phyloP scores from a whole-genome alignment of 176 grass and related monocot genomes.

The Cenchrus americanus region DNA sequence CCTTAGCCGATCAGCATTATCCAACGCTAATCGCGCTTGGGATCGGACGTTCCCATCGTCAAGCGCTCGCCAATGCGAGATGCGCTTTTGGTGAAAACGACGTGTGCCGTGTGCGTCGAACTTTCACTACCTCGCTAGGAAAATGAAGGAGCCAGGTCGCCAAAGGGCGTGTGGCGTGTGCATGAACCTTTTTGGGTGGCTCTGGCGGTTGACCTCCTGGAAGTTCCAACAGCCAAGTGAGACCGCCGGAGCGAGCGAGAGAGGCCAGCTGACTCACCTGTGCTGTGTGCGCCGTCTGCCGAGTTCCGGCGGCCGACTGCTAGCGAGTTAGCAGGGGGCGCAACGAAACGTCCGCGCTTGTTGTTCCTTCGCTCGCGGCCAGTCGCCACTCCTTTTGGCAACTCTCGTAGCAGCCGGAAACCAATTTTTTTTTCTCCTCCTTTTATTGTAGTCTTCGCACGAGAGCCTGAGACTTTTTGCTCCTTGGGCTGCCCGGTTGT shows the following conservation, averaged over 20 bases:
- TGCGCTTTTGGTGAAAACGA: conserved; percentile 3
- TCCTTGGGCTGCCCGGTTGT: no score
- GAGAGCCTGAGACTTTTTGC: no score
- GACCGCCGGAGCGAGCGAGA: conserved; percentile 10
- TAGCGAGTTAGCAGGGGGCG: background rate
- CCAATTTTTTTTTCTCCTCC: no score
- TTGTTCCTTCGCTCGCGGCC: conserved; percentile 26
- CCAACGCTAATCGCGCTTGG: background rate
- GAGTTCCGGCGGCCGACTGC: background rate
- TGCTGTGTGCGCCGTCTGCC: conserved; percentile 1
- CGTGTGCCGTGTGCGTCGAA: conserved; percentile 1
- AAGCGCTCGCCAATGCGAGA: background rate
- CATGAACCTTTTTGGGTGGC: background rate
- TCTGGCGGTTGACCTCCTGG: conserved; percentile 10
- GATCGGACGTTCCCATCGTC: background rate
- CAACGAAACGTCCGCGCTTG: conserved; percentile 25
- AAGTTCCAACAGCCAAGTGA: conserved; percentile 36
- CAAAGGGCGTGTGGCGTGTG: background rate
- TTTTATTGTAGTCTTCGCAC: no score
- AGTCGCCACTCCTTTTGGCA: background rate
- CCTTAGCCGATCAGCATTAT: background rate
- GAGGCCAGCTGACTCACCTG: background rate
- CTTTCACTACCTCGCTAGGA: background rate
- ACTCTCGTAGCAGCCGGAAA: background rate
- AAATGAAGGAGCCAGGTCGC: background rate